Conservation (phyloP, 306 rosid genomes). For the Vachellia pachyceras region DNA sequence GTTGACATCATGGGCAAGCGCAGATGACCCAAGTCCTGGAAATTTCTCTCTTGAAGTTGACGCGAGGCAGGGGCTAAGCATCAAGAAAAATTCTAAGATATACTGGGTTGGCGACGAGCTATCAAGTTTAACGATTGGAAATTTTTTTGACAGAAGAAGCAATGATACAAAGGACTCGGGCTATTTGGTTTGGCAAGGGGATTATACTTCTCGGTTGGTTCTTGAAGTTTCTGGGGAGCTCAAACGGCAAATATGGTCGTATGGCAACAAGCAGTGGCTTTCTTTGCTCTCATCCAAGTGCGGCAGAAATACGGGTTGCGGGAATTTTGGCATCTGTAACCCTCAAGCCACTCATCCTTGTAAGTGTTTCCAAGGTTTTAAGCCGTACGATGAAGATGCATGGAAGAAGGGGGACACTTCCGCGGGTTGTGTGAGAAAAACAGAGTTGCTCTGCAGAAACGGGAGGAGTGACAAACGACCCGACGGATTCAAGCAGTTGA, state of each 20-base stretch:
- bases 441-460: background rate
- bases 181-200: background rate
- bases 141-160: background rate
- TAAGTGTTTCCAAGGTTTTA: slow-evolving; percentile 17
- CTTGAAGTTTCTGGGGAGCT: slow-evolving; percentile 43
- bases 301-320: background rate
- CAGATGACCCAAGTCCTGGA: slow-evolving; percentile 19
- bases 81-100: background rate
- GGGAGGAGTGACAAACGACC: background rate
- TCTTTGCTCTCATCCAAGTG: slow-evolving; percentile 18
- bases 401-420: slow-evolving; percentile 10
- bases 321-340: slow-evolving; percentile 23
- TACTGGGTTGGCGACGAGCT: slow-evolving; percentile 13
- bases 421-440: slow-evolving; percentile 16
- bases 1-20: slow-evolving; percentile 14
- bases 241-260: background rate
- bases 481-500: background rate
- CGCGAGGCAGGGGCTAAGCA: background rate
- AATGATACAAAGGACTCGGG: rapidly evolving
- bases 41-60: slow-evolving; percentile 7
- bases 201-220: background rate
- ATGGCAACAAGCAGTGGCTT: background rate
- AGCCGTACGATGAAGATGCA: background rate
- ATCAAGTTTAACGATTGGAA: background rate
- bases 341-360: background rate